These are phyloP conservation scores for Geotrichum australiense DNA, from an alignment of 1,139 yeast species.

Conservation along the genomic window DNA sequence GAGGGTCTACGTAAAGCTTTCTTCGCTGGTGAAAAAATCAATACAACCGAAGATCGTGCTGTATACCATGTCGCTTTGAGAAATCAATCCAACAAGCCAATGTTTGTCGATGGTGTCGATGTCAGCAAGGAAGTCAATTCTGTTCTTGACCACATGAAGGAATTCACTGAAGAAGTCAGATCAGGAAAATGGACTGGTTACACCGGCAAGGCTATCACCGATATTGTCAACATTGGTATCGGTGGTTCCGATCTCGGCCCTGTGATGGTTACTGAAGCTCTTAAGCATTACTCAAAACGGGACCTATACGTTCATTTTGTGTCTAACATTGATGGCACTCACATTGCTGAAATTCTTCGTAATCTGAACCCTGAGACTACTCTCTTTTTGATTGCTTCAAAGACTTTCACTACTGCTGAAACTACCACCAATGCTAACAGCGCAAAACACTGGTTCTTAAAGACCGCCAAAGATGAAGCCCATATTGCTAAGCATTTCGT, in stretches of 20 bases:
- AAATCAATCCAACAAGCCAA: constrained; percentile 74
- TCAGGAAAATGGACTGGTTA: constrained; percentile 95
- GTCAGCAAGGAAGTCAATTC: constrained; percentile 86
- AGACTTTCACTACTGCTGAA: constrained; percentile 98
- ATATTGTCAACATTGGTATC: constrained; percentile 94
- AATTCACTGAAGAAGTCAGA: constrained; percentile 81
- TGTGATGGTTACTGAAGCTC: constrained; percentile 97
- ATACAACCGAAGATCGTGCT: constrained; percentile 93
- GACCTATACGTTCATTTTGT: constrained; percentile 83
- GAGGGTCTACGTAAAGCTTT: constrained; percentile 81
- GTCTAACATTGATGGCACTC: constrained; percentile 97
- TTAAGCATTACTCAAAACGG: constrained; percentile 77
- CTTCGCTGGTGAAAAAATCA: constrained; percentile 90
- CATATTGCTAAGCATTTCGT: constrained; percentile 95
- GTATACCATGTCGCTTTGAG: constrained; percentile 95
- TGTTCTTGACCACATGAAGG: constrained; percentile 92
- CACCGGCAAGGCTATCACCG: constrained; percentile 89
- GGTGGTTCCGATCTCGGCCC: constrained; percentile 99
- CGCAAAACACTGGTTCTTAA: constrained; percentile 91
- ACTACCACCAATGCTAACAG: constrained; percentile 92
- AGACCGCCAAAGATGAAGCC: constrained; percentile 54
- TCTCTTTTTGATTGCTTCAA: constrained; percentile 87
- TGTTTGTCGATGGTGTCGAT: constrained; percentile 83
- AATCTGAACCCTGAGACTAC: constrained; percentile 81
- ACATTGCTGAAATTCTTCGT: constrained; percentile 84